A percentile compares a stretch with the other conserved stretches of the same genome.
Evolutionary conservation across 169 alveolate species (phyloP).

Genomic region (Plasmodium gonderi): DNA sequence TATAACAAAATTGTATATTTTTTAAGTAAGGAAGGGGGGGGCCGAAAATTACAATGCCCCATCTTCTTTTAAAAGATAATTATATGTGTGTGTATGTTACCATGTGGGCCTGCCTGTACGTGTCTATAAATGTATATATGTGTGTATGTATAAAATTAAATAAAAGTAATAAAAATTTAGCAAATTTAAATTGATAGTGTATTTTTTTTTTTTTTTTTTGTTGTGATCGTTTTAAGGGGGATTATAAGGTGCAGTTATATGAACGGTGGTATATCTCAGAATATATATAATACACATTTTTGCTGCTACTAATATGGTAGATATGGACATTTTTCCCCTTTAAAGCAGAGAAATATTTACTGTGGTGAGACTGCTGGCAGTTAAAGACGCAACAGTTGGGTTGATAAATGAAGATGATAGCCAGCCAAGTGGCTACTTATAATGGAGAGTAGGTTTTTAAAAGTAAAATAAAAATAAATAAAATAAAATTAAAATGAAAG

Average conservation of each 20-base stretch:
- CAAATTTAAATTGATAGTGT: background rate
- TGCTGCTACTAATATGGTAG: background rate
- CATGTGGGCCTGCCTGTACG: background rate
- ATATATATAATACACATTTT: background rate
- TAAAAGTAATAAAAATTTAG: background rate
- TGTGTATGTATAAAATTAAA: too few species aligned
- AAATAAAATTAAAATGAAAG: too few species aligned
- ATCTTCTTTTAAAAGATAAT: background rate
- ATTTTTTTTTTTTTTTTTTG: too few species aligned
- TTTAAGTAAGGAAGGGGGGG: conserved; percentile 14
- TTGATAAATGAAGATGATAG: too few species aligned
- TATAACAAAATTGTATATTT: background rate
- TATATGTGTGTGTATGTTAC: background rate
- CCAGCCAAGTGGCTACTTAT: too few species aligned
- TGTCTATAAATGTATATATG: background rate
- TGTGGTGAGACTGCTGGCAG: too few species aligned
- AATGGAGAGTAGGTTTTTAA: too few species aligned
- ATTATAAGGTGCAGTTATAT: background rate
- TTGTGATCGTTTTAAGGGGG: background rate
- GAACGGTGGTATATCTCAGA: background rate
- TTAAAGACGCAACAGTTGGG: too few species aligned
- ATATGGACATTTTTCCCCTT: background rate
- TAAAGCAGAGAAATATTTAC: too few species aligned
- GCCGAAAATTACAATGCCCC: background rate
- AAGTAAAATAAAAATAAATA: too few species aligned